Conservation (phyloP, 2,329 filamentous ascomycete species). For the Fusarium tjaetaba region DNA sequence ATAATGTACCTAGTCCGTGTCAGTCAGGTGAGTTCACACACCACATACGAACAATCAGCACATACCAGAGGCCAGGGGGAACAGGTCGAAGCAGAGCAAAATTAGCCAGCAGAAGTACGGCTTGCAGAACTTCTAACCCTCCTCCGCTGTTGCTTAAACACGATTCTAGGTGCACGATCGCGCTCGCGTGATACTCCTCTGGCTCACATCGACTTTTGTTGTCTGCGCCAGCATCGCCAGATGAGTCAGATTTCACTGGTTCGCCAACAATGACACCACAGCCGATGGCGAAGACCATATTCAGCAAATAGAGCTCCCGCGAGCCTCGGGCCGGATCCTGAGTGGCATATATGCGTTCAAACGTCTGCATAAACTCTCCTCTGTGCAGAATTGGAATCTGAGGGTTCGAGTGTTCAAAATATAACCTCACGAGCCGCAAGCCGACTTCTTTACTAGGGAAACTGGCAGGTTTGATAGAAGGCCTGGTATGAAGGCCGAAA, state of each 20-base stretch:
- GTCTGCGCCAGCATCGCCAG: constrained; percentile 45
- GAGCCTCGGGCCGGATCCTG: constrained; percentile 74
- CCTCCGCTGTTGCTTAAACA: constrained; percentile 87
- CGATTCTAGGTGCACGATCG: constrained; percentile 88
- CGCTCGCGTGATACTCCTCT: constrained; percentile 95
- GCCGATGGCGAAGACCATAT: constrained; percentile 97
- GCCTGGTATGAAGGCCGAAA: constrained; percentile 93
- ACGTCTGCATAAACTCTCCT: constrained; percentile 87
- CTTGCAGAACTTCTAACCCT: constrained; percentile 91
- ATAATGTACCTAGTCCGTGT: constrained; percentile 77
- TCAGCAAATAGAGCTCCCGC: constrained; percentile 90
- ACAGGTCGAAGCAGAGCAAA: constrained; percentile 93
- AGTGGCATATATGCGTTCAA: constrained; percentile 81
- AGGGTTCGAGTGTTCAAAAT: constrained; percentile 96
- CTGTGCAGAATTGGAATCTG: constrained; percentile 94
- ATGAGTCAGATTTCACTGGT: constrained; percentile 59
- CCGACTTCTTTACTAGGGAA: constrained; percentile 85
- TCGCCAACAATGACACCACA: constrained; percentile 88
- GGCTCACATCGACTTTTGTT: constrained; percentile 70
- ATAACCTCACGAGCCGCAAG: constrained; percentile 77
- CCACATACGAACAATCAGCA: constrained; percentile 16
- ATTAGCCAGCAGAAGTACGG: constrained; percentile 88
- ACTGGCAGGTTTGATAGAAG: constrained; percentile 83
- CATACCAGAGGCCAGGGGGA: constrained; percentile 86
- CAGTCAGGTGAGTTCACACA: constrained; percentile 12